Evolutionary conservation across 768 basidiomycete genomes (phyloP), one percentile per base, ranked within the genome.

Genomic region (Naganishia randhawae): DNA sequence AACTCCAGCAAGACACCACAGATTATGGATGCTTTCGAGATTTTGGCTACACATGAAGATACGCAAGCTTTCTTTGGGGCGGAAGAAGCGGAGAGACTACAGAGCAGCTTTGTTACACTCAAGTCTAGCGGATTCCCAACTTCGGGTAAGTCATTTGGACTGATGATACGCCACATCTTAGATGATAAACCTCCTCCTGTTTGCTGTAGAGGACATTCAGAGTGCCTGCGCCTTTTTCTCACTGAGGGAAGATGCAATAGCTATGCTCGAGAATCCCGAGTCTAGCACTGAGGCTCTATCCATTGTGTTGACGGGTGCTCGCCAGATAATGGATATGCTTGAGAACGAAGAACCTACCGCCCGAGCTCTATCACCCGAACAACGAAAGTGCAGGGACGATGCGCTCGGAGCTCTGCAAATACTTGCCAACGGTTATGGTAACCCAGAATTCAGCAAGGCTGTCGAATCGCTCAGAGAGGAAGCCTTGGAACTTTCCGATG

Each of bases 21-120:
- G 27, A 61, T 61, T 22, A 61, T 61, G 57, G 57, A 61, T 41
- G 57, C 57, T 13, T 41, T 61, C 37, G 57, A 61, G 37, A 61
- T 61, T 27, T 11, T 61, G 39, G 57, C 57, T 5, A 41, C 57
- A 3, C 57, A 61, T 29, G 22, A 5, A 1, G 37, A 41, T 29
- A 61, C 57, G 6, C 27, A 35, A 7, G 33, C 39, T 29, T 61
- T 61, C 27, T 61, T 61, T 41, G 57, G 57, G 14, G 57, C 57
- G 25, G 37, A 61, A 61, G 57, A 61, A 61, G 57, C 57, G 22
- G 57, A 61, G 37, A 61, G 41, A 25, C 16, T 61, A 27, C 57
- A 61, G 37, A 61, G 57, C 16, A 39, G 35, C 37, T 61, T 39
- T 29, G 57, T 42, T 19, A 61, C 57, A 17, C 37, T 61, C 17